Base-by-base conservation (phyloP, 2,329 filamentous ascomycete genomes). In the Cercospora nicotianae region DNA sequence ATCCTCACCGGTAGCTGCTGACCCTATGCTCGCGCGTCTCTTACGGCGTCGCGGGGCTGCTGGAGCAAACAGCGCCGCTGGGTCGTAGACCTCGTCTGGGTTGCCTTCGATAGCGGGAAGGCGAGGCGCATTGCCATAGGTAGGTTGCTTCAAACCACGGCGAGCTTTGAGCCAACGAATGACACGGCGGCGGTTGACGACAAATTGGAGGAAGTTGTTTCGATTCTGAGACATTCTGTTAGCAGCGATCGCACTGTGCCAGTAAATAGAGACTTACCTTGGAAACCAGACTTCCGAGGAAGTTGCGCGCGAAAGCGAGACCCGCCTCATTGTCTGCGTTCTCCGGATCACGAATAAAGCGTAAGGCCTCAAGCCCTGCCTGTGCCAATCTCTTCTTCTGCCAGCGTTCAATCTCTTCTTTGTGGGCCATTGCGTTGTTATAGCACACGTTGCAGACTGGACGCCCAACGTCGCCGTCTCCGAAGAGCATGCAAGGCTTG, bases 391-490 rank as follows among this genome's bases (percentile, higher is more conserved):
- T 67, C 30, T 67, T 39, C 23, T 66, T 63, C 74, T 85, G 85
- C 74, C 81, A 85, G 57, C 76, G 70, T 72, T 84, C 82, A n/a
- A 86, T 75, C 70, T 86, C 84, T 9, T 85, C 80, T 58, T 62
- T 30, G 36, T 69, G 61, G n/a, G 66, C 36, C n/a, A 72, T 57
- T n/a, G 63, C 68, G 20, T 62, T 60, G 61, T 68, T 33, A 60
- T 69, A 73, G 66, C 70, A 73, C 18, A 45, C 64, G 39, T 73
- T 73, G 64, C 72, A 73, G n/a, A 71, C 67, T 16, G 70, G 69
- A 3, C 70, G 70, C 2, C 69, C 69, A 18, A 36, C 70, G 12
- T 63, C 64, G 1, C 39, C 53, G 9, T 72, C 66, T 9, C 70
- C 70, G 23, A 70, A 72, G 5, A 72, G 67, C 68, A 69, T 72